phyloP scores from a whole-genome alignment of 805 yeast genomes.

The Starmerella etchellsii region DNA sequence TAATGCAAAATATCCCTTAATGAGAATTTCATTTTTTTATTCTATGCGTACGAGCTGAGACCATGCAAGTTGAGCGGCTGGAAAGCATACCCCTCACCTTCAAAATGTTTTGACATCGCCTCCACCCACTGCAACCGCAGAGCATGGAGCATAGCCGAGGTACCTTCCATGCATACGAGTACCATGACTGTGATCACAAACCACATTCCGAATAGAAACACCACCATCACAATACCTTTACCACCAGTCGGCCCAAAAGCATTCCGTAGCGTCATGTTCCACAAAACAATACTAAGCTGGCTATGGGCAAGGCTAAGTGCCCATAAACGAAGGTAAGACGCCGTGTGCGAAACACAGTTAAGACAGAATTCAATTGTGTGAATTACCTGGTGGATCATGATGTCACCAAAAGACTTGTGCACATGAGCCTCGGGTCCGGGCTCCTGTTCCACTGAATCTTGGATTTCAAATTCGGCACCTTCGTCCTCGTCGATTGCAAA shows the following conservation, averaged over 20 bases:
- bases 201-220: constrained; percentile 86
- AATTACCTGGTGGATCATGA: constrained; percentile 92
- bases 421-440: not conserved
- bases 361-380: constrained; percentile 96
- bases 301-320: constrained; percentile 94
- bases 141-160: constrained; percentile 96
- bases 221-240: constrained; percentile 57
- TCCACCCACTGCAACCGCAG: constrained; percentile 98
- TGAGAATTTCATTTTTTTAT: no score
- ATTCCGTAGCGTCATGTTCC: constrained; percentile 87
- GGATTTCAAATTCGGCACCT: not conserved
- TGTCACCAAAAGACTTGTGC: constrained; percentile 54
- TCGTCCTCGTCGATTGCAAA: constrained; percentile 26
- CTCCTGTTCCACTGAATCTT: not conserved
- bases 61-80: constrained; percentile 39
- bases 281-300: constrained; percentile 80
- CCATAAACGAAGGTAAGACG: constrained; percentile 92
- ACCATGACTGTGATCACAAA: constrained; percentile 81
- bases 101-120: constrained; percentile 95
- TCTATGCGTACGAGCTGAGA: no score
- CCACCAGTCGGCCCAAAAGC: constrained; percentile 60
- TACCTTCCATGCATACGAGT: constrained; percentile 94
- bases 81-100: constrained; percentile 89
- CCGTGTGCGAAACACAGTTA: constrained; percentile 95
- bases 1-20: no score